Evolutionary conservation across 495 filamentous ascomycete genomes (phyloP), one percentile per base, ranked within the genome.

Genomic region (Clavariopsis aquatica): DNA sequence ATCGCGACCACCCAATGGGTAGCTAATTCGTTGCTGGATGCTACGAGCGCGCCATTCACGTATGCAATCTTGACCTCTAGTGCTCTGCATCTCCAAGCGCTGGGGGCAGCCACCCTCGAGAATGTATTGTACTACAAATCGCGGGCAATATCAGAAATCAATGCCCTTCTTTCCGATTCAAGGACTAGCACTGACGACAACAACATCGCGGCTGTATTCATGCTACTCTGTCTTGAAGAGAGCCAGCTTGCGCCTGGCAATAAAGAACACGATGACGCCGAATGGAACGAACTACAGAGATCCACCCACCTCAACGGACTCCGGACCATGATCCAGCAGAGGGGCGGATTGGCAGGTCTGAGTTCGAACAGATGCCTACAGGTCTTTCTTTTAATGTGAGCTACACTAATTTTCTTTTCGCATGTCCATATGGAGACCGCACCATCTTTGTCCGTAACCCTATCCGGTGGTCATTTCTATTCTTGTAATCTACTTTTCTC

Each of bases 201-300:
- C 36, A 72, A 71, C 53, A 73, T 73, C 22, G 60, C 64, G 1
- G 71, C 71, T 52, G 69, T 73, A 0, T 73, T 71, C 47, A 68
- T 57, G 46, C 60, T 73, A 20, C 61, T 73, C 0, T 67, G 60
- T 52, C 49, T 73, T 19, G 69, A 73, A 63, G 71, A 73, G 53
- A 69, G 60, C 46, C 31, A 67, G 43, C 66, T 65, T 43, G 57
- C 59, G n/a, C 52, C 60, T 36, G 47, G 57, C 31, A 43, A 43
- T 43, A 45, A 49, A 17, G 23, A 28, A 12, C 52, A 49, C 22
- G 52, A 56, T 6, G 52, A 62, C 29, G 23, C 31, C n/a, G 54
- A 58, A 22, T 53, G 57, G 52, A 65, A 29, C 34, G 57, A 59
- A 26, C 43, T 36, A 15, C 60, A 71, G 34, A 55, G 62, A 34